phyloP scores from a whole-genome alignment of 2,329 filamentous ascomycete genomes.

The Aspergillus niger region DNA sequence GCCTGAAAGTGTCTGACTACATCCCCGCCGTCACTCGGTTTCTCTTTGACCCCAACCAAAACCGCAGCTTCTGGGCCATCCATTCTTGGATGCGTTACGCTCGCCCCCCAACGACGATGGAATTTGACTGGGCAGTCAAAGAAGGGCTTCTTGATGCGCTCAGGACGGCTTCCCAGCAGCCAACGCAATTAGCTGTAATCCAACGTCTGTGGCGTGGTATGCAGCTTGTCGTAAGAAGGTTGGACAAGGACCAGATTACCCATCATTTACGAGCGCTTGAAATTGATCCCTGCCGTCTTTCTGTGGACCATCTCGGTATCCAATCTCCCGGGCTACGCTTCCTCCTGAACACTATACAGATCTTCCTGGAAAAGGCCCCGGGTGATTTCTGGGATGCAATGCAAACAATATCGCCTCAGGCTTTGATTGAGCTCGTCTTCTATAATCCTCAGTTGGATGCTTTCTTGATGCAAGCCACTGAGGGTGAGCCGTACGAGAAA shows the following conservation, averaged over 20 bases:
- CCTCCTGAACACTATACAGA: conserved; percentile 69
- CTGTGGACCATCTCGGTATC: conserved; percentile 67
- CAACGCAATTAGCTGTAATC: conserved; percentile 57
- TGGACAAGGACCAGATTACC: conserved; percentile 73
- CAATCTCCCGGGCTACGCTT: conserved; percentile 64
- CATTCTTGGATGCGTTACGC: conserved; percentile 68
- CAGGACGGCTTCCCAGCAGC: conserved; percentile 59
- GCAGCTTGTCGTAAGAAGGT: conserved; percentile 69
- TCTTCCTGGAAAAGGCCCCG: conserved; percentile 72
- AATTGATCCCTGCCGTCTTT: conserved; percentile 63
- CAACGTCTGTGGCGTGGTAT: conserved; percentile 79
- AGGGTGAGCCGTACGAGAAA: conserved; percentile 55
- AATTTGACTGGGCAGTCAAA: conserved; percentile 86
- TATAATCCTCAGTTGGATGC: conserved; percentile 68
- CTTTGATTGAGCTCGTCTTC: conserved; percentile 82
- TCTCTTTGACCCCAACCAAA: conserved; percentile 71
- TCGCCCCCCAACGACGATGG: conserved; percentile 64
- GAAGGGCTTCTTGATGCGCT: conserved; percentile 71
- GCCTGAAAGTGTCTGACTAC: conserved; percentile 73
- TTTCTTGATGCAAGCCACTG: conserved; percentile 53
- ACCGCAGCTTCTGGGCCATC: conserved; percentile 67
- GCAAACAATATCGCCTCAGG: conserved; percentile 74
- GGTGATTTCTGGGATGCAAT: conserved; percentile 87
- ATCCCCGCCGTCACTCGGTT: conserved; percentile 84
- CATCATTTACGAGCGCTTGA: conserved; percentile 79